These are phyloP conservation scores for Fragaria iinumae DNA, from an alignment of 306 rosid genomes.

Conservation along the genomic window DNA sequence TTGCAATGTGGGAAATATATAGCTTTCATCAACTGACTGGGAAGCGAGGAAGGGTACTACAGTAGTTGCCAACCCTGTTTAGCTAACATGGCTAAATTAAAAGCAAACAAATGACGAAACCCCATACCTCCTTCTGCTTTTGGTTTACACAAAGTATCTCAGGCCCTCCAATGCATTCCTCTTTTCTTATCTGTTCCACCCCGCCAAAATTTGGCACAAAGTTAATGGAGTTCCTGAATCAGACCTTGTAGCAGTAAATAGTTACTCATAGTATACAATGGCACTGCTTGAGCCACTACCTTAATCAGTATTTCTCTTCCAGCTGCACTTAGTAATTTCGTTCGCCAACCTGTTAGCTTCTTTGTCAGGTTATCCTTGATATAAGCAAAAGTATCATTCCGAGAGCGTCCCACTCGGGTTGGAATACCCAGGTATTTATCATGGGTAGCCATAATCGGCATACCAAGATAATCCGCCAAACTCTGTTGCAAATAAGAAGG, in stretches of 20 bases:
- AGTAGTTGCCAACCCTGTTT: too few species aligned
- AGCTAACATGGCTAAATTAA: too few species aligned
- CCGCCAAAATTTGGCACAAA: not conserved
- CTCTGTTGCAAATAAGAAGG: fast-evolving
- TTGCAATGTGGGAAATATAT: too few species aligned
- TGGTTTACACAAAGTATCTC: too few species aligned
- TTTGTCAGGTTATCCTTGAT: not conserved
- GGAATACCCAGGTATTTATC: not conserved
- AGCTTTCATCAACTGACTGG: too few species aligned
- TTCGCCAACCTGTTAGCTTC: not conserved
- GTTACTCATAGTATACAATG: not conserved
- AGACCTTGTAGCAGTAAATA: too few species aligned
- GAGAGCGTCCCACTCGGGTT: not conserved
- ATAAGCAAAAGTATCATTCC: not conserved
- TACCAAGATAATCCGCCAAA: not conserved
- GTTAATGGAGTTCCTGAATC: not conserved
- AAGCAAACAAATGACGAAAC: too few species aligned
- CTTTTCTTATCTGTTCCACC: too few species aligned
- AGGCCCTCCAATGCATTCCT: too few species aligned
- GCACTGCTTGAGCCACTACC: not conserved
- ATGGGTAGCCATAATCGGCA: not conserved
- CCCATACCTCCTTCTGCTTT: too few species aligned
- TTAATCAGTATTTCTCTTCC: too few species aligned
- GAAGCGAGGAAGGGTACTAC: fast-evolving
- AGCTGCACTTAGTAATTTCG: not conserved